phyloP scores from a whole-genome alignment of 164 flowering plant species.

The Magnolia kwangsiensis region DNA sequence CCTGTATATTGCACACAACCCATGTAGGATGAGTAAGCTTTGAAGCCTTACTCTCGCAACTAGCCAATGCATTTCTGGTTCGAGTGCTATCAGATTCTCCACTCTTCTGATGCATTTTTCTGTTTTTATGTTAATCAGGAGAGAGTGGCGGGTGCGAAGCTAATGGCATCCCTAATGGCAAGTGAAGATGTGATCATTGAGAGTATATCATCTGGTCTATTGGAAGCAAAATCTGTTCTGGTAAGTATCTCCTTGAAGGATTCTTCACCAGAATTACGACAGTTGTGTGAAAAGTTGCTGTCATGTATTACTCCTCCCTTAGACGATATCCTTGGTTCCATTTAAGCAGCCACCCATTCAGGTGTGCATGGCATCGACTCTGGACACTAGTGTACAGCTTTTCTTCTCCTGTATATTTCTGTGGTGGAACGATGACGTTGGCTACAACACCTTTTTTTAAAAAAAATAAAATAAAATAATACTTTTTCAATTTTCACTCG shows the following conservation, averaged over 20 bases:
- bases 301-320: slow-evolving; percentile 32
- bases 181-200: slow-evolving; percentile 62
- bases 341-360: too few relatives aligned
- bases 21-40: not conserved
- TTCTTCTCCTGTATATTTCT: not conserved
- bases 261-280: slow-evolving; percentile 45
- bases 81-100: not conserved
- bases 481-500: too few relatives aligned
- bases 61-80: too few relatives aligned
- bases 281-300: slow-evolving; percentile 50
- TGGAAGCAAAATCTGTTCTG: slow-evolving; percentile 58
- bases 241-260: slow-evolving; percentile 34
- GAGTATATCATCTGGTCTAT: slow-evolving; percentile 48
- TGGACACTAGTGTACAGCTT: not conserved
- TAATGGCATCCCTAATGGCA: slow-evolving; percentile 76
- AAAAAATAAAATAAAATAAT: too few relatives aligned
- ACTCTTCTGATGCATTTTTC: not conserved
- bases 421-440: not conserved
- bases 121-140: slow-evolving; percentile 38
- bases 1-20: not conserved
- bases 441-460: not conserved
- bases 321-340: slow-evolving; percentile 1
- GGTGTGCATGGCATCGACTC: not conserved
- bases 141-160: slow-evolving; percentile 65
- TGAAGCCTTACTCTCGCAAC: not conserved